Percentiles rank a stretch among this genome's conserved stretches.
Evolutionary conservation across 805 yeast genomes (phyloP).

Genomic region (Cyberlindnera euphorbiiphila): DNA sequence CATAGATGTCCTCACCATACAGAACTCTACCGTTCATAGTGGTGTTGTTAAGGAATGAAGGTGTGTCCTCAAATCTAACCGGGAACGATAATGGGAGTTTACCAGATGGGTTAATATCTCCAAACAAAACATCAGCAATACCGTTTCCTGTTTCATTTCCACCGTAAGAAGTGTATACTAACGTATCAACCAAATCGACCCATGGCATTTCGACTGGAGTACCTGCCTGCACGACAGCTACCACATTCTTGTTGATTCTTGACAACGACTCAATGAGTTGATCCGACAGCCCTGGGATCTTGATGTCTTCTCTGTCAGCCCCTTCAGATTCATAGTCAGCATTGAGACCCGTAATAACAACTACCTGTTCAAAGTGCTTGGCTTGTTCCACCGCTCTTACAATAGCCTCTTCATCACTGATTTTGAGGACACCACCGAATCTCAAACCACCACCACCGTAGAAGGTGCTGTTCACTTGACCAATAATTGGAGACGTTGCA

Average conservation of each 20-base stretch:
- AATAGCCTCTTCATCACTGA: slow-evolving; percentile 29
- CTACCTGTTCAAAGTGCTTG: slow-evolving; percentile 45
- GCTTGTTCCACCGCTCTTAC: slow-evolving; percentile 43
- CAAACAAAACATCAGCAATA: slow-evolving; percentile 53
- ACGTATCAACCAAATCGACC: slow-evolving; percentile 37
- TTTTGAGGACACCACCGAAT: slow-evolving; percentile 28
- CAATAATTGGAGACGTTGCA: slow-evolving; percentile 30
- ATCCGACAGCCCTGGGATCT: slow-evolving; percentile 46
- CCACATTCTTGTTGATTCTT: slow-evolving; percentile 45
- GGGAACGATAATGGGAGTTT: slow-evolving; percentile 58
- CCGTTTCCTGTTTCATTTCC: slow-evolving; percentile 58
- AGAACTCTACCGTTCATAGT: slow-evolving; percentile 49
- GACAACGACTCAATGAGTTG: slow-evolving; percentile 42
- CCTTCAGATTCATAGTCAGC: slow-evolving; percentile 61
- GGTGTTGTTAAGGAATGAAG: slow-evolving; percentile 49
- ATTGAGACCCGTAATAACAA: slow-evolving; percentile 48
- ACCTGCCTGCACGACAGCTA: slow-evolving; percentile 56
- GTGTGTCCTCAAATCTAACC: slow-evolving; percentile 46
- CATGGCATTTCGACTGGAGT: slow-evolving; percentile 61
- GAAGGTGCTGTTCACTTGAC: slow-evolving; percentile 25
- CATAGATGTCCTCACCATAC: slow-evolving; percentile 64
- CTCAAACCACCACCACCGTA: slow-evolving; percentile 34
- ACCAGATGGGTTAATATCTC: slow-evolving; percentile 56
- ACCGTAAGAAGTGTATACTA: slow-evolving; percentile 54
- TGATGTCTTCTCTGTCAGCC: slow-evolving; percentile 47